phyloP scores from a whole-genome alignment of 441 rosid genomes.

The Cnidoscolus chayamansa region DNA sequence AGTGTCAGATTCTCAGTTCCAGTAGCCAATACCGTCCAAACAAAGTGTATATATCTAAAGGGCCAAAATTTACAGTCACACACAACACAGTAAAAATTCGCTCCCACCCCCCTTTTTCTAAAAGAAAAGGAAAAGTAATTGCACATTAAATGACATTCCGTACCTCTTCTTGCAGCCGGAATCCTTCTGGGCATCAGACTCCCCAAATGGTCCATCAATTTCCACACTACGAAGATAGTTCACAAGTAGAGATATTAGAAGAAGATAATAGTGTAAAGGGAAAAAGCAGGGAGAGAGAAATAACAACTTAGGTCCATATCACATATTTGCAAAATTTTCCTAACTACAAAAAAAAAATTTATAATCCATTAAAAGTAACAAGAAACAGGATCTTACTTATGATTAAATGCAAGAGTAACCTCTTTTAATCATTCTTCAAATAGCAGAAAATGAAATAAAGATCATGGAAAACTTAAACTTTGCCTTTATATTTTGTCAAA shows the following conservation, averaged over 20 bases:
- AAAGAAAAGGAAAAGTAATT: not conserved
- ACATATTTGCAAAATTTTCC: not conserved
- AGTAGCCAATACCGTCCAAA: slow-evolving; percentile 6
- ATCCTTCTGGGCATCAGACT: slow-evolving; percentile 68
- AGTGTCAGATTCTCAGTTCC: slow-evolving; percentile 5
- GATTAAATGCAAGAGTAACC: not conserved
- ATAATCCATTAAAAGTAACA: not conserved
- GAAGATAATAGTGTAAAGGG: not conserved
- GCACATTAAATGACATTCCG: not conserved
- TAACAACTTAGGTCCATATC: not conserved
- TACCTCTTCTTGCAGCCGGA: slow-evolving; percentile 81
- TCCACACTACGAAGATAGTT: slow-evolving; percentile 41
- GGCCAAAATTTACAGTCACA: slow-evolving; percentile 1
- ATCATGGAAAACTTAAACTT: not conserved
- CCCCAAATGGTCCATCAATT: slow-evolving; percentile 66
- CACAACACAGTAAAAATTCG: not conserved
- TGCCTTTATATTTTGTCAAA: not conserved
- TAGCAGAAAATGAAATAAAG: slow-evolving; percentile 4
- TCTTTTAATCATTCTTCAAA: not conserved
- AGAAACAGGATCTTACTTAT: not conserved
- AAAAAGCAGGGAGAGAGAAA: not conserved
- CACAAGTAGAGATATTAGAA: slow-evolving; percentile 10
- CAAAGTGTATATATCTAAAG: not conserved
- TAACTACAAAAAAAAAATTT: too few relatives aligned
- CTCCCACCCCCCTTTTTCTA: too few relatives aligned